Evolutionary conservation across 2,329 filamentous ascomycete genomes (phyloP), one percentile per base, ranked within the genome.

Genomic region (Rutstroemia sp.): DNA sequence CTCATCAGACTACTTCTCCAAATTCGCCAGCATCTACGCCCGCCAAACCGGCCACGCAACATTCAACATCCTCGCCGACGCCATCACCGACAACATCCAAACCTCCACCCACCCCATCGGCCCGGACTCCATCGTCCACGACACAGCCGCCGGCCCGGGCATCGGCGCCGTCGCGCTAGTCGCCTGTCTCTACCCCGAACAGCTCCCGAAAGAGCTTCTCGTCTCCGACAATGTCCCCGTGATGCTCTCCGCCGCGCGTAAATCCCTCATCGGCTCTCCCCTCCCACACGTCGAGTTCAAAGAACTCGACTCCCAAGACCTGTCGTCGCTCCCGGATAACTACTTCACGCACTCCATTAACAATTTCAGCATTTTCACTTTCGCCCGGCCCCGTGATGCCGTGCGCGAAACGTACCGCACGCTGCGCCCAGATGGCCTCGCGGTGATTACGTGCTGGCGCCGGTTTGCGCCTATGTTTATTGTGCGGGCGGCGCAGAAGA

Each of bases 121-220:
- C 9, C 42, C 42, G 5, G 21, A 46, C 21, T 69, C 67, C 9
- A 58, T 69, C 44, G 63, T 69, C 45, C 67, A 69, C 48, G 67
- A 68, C 58, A 68, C 64, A n/a, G 67, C 67, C n/a, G 62, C 66
- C 10, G 67, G 67, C 4, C 67, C 66, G 6, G 67, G 63, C 14
- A 46, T 46, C 2, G 65, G 63, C 25, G 66, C 66, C 47, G 65
- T 64, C 17, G 64, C 66, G 21, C 58, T 68, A 42, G 62, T 67
- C 48, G 55, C 64, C 42, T 34, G 60, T 25, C 62, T 67, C 12
- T 52, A 64, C 48, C 63, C 60, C 55, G 62, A 61, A 47, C 63
- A 65, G 53, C 60, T 68, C 34, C 65, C 64, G 5, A 66, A 62
- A 46, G 61, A 63, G 53, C 8, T 68, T 40, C 57, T 67, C 23